phyloP scores from a whole-genome alignment of 768 basidiomycete genomes.

The Mycena galericulata region DNA sequence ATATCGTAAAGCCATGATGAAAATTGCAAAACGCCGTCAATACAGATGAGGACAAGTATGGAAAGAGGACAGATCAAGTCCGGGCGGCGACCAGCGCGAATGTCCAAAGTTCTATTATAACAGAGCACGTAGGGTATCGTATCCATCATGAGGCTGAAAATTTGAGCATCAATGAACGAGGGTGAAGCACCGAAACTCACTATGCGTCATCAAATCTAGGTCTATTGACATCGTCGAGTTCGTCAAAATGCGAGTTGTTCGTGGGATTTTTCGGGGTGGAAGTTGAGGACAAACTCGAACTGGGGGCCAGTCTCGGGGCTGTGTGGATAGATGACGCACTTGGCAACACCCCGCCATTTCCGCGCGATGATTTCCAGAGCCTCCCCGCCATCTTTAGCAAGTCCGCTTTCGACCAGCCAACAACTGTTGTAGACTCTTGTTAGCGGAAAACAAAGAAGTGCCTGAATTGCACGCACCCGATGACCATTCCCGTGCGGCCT shows the following conservation, averaged over 20 bases:
- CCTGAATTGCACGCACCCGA: conserved; percentile 37
- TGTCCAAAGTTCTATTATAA: conserved; percentile 28
- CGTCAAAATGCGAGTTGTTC: conserved; percentile 28
- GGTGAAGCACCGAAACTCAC: conserved; percentile 21
- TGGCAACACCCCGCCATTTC: conserved; percentile 83
- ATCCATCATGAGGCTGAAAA: conserved; percentile 25
- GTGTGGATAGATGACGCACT: conserved; percentile 79
- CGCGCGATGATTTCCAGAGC: conserved; percentile 31
- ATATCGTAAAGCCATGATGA: not conserved
- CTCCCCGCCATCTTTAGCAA: conserved; percentile 41
- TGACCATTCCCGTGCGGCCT: conserved; percentile 71
- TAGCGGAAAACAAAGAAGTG: not conserved
- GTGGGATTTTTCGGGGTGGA: conserved; percentile 46
- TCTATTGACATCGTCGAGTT: conserved; percentile 19
- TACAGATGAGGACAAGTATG: conserved; percentile 23
- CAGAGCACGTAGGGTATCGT: conserved; percentile 26
- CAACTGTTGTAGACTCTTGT: conserved; percentile 54
- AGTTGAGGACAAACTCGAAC: conserved; percentile 79
- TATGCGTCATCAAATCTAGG: conserved; percentile 21
- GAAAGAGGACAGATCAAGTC: conserved; percentile 15
- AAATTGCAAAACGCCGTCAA: conserved; percentile 11
- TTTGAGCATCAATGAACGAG: conserved; percentile 12
- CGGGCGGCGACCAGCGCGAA: conserved; percentile 23
- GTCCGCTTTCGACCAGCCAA: conserved; percentile 64
- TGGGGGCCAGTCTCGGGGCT: conserved; percentile 86